Conservation (phyloP, 768 basidiomycete species). For the Hirschioporus abietinus region DNA sequence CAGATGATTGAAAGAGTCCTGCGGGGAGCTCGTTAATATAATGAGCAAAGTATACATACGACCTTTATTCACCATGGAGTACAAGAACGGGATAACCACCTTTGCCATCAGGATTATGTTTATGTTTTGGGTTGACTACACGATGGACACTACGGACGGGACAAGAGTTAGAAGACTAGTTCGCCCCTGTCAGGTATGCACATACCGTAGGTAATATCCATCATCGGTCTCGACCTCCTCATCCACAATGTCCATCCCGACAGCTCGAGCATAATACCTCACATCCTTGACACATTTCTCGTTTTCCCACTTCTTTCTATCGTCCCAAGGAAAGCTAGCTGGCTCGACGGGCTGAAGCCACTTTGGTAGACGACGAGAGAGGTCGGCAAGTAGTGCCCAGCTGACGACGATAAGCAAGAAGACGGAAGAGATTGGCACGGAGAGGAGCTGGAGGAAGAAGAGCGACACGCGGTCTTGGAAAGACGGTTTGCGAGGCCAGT, state of each 20-base stretch:
- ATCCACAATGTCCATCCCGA: slow-evolving; percentile 39
- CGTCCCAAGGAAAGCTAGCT: slow-evolving; percentile 30
- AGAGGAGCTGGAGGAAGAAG: slow-evolving; percentile 10
- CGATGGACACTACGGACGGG: slow-evolving; percentile 24
- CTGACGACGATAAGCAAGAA: slow-evolving; percentile 36
- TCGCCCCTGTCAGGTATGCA: not conserved
- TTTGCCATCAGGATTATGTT: slow-evolving; percentile 21
- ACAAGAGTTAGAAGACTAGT: no score
- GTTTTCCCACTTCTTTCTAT: slow-evolving; percentile 28
- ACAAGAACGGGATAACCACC: slow-evolving; percentile 40
- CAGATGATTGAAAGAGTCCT: slow-evolving; percentile 40
- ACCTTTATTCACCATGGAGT: slow-evolving; percentile 27
- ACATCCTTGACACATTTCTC: slow-evolving; percentile 36
- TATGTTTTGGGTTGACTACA: slow-evolving; percentile 29
- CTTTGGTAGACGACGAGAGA: slow-evolving; percentile 16
- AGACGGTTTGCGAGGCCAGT: not conserved
- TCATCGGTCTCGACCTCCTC: slow-evolving; percentile 41
- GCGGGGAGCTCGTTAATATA: not conserved
- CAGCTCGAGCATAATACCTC: slow-evolving; percentile 35
- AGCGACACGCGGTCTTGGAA: slow-evolving; percentile 4
- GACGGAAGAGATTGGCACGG: slow-evolving; percentile 26
- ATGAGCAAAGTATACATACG: not conserved
- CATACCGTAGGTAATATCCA: slow-evolving; percentile 32
- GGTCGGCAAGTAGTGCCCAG: slow-evolving; percentile 29
- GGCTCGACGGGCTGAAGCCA: no score